These are phyloP conservation scores for Cytidiella melzeri DNA, from an alignment of 768 basidiomycete species.

Conservation along the genomic window DNA sequence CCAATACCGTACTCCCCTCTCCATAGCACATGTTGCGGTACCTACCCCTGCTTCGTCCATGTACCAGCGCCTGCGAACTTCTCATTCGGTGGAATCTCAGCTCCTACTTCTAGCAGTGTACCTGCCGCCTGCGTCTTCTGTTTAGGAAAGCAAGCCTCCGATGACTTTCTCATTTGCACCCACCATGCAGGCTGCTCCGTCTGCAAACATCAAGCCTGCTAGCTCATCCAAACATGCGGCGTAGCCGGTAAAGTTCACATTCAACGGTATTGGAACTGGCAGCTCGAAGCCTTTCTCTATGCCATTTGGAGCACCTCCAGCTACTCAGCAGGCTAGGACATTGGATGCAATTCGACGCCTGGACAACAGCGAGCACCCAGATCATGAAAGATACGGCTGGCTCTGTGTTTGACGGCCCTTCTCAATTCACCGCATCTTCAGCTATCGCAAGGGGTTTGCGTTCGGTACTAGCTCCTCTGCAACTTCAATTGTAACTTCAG, in stretches of 20 bases:
- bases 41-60: conserved; percentile 6
- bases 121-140: conserved; percentile 10
- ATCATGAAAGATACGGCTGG: too few relatives aligned
- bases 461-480: conserved; percentile 6
- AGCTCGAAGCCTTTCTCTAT: conserved; percentile 12
- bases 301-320: conserved; percentile 8
- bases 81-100: conserved; percentile 5
- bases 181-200: not conserved
- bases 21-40: conserved; percentile 6
- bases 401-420: too few relatives aligned
- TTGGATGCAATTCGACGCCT: too few relatives aligned
- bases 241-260: conserved; percentile 11
- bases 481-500: conserved; percentile 11
- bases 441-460: conserved; percentile 1
- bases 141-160: conserved; percentile 5
- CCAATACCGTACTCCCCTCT: conserved; percentile 6
- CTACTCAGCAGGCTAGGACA: too few relatives aligned
- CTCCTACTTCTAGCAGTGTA: conserved; percentile 8
- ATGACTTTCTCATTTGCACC: conserved; percentile 9
- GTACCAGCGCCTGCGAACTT: conserved; percentile 7
- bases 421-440: too few relatives aligned
- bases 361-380: too few relatives aligned
- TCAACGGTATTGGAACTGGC: conserved; percentile 4
- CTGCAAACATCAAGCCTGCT: not conserved
- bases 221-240: not conserved